Percentiles rank a stretch among this genome's conserved stretches.
These are phyloP conservation scores for Solanum dulcamara DNA, from an alignment of 257 asterid genomes.

Conservation along the genomic window DNA sequence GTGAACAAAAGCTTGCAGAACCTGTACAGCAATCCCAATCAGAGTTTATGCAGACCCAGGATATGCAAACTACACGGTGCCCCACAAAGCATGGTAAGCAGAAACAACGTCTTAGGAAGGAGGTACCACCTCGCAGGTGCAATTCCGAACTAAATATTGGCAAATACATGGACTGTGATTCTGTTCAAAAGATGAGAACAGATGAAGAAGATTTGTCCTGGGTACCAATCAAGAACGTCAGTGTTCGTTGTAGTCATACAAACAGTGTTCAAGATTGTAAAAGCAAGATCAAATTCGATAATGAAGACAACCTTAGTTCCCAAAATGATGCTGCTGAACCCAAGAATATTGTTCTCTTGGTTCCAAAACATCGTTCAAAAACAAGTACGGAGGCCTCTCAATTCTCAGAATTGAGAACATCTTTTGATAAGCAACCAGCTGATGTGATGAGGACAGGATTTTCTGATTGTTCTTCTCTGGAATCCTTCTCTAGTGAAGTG, in stretches of 20 bases:
- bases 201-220: constrained; percentile 19
- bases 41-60: constrained; percentile 25
- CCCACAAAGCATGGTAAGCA: constrained; percentile 25
- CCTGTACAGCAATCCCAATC: constrained; percentile 15
- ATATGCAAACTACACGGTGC: constrained; percentile 16
- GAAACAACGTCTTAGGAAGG: constrained; percentile 17
- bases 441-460: constrained; percentile 22
- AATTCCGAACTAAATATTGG: constrained; percentile 15
- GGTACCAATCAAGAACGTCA: constrained; percentile 13
- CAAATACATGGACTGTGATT: constrained; percentile 23
- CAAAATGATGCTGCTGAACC: constrained; percentile 21
- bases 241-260: constrained; percentile 13
- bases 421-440: constrained; percentile 28
- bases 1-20: constrained; percentile 16
- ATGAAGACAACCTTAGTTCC: constrained; percentile 13
- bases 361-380: constrained; percentile 31
- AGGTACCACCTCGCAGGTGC: constrained; percentile 12
- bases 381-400: constrained; percentile 28
- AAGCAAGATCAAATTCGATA: constrained; percentile 10
- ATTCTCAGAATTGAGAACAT: constrained; percentile 32
- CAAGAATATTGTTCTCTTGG: constrained; percentile 26
- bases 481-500: constrained; percentile 23
- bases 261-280: constrained; percentile 12
- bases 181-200: constrained; percentile 14
- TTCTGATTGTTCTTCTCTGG: constrained; percentile 41